Percentiles rank a stretch among this genome's conserved stretches.
Conservation (phyloP, 768 basidiomycete genomes). For the Roridomyces roridus region DNA sequence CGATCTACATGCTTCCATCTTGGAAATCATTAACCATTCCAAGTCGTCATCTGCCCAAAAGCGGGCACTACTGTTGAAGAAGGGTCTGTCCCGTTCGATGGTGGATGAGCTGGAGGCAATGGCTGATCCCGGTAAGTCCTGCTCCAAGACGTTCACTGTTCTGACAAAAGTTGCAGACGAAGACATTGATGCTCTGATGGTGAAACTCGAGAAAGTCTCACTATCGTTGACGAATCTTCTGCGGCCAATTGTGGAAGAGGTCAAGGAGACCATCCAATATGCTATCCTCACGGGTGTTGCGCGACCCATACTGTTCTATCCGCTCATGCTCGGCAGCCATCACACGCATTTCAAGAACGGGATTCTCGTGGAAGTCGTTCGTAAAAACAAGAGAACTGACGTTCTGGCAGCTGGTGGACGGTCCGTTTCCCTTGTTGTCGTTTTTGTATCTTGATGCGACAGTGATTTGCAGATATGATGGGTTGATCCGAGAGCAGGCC, state of each 20-base stretch:
- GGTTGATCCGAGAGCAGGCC: conserved; percentile 65
- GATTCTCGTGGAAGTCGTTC: conserved; percentile 75
- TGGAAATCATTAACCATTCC: conserved; percentile 68
- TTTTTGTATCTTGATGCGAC: neutral
- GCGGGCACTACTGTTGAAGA: conserved; percentile 70
- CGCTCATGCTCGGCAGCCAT: conserved; percentile 75
- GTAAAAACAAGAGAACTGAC: conserved; percentile 68
- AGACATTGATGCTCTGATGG: conserved; percentile 62
- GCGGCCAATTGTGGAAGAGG: conserved; percentile 59
- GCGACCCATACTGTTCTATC: conserved; percentile 69
- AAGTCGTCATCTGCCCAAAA: conserved; percentile 75
- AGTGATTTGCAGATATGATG: conserved; percentile 67
- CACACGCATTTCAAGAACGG: conserved; percentile 74
- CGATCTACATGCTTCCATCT: conserved; percentile 58
- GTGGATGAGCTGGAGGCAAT: conserved; percentile 80
- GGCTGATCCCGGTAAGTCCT: conserved; percentile 59
- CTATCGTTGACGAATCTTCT: conserved; percentile 57
- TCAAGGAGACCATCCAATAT: conserved; percentile 66
- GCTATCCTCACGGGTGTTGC: conserved; percentile 67
- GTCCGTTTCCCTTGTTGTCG: conserved; percentile 42
- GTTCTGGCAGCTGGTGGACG: conserved; percentile 84
- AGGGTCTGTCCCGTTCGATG: conserved; percentile 67
- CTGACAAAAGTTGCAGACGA: conserved; percentile 49
- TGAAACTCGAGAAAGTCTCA: conserved; percentile 65
- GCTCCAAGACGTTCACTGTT: neutral